Evolutionary conservation across 768 basidiomycete genomes (phyloP).

Genomic region (Leccinum uliginosum): DNA sequence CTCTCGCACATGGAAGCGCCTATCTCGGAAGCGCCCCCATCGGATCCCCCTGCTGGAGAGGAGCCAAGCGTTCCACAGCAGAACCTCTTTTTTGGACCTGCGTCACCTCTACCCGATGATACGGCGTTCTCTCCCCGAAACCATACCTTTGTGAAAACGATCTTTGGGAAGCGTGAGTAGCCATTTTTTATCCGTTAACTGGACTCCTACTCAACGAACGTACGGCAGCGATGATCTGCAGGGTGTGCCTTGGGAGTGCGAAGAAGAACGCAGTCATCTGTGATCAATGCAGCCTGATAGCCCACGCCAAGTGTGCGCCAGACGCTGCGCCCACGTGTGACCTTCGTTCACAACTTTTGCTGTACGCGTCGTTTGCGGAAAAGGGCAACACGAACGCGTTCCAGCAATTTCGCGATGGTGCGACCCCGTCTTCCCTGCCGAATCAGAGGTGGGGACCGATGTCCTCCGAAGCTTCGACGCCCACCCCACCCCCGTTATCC

Average conservation of each 20-base stretch:
- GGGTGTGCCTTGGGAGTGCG: constrained; percentile 73
- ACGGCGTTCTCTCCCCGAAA: constrained; percentile 54
- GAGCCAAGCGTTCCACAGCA: constrained; percentile 35
- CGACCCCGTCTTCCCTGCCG: constrained; percentile 14
- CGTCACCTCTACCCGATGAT: constrained; percentile 29
- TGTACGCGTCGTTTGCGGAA: constrained; percentile 76
- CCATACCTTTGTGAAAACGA: constrained; percentile 88
- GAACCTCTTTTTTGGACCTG: constrained; percentile 36
- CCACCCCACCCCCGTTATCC: constrained; percentile 37
- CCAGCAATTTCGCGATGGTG: constrained; percentile 47
- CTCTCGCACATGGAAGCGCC: constrained; percentile 36
- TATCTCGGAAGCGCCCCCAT: constrained; percentile 35
- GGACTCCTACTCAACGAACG: constrained; percentile 6
- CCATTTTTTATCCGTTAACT: not conserved
- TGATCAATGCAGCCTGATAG: constrained; percentile 84
- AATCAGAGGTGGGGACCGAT: constrained; percentile 34
- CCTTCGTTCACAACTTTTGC: constrained; percentile 72
- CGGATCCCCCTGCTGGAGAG: constrained; percentile 43
- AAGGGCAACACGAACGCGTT: constrained; percentile 56
- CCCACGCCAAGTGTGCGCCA: constrained; percentile 71
- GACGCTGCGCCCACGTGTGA: constrained; percentile 80
- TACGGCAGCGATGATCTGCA: constrained; percentile 73
- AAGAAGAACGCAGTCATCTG: constrained; percentile 89
- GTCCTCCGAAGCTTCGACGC: constrained; percentile 55
- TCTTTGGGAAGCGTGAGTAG: constrained; percentile 83